phyloP scores from a whole-genome alignment of 1,139 yeast genomes.

The Debaryomyces psychrophilus region DNA sequence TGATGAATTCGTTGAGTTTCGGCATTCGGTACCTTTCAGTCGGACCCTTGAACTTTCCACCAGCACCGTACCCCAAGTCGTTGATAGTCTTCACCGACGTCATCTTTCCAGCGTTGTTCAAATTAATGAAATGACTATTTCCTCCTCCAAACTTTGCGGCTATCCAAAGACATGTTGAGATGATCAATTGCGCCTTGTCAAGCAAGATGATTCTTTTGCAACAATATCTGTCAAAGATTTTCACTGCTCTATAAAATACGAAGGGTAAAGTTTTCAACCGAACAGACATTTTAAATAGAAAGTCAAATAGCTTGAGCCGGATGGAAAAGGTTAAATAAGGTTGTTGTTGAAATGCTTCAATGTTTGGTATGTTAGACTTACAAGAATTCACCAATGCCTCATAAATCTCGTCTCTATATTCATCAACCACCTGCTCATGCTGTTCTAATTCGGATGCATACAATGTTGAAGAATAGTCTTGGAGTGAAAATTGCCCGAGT shows the following conservation, averaged over 20 bases:
- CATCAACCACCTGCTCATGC: slow-evolving; percentile 51
- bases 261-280: slow-evolving; percentile 63
- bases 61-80: slow-evolving; percentile 52
- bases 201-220: slow-evolving; percentile 63
- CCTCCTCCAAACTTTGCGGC: slow-evolving; percentile 70
- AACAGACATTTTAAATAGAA: slow-evolving; percentile 58
- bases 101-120: slow-evolving; percentile 34
- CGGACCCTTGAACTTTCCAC: slow-evolving; percentile 67
- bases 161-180: slow-evolving; percentile 69
- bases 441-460: slow-evolving; percentile 52
- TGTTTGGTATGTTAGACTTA: slow-evolving; percentile 47
- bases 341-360: slow-evolving; percentile 60
- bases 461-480: slow-evolving; percentile 51
- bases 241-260: slow-evolving; percentile 60
- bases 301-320: slow-evolving; percentile 57
- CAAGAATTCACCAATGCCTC: slow-evolving; percentile 39
- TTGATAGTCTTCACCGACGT: slow-evolving; percentile 37
- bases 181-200: slow-evolving; percentile 64
- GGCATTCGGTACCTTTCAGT: slow-evolving; percentile 69
- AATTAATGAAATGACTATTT: slow-evolving; percentile 66
- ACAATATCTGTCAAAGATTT: slow-evolving; percentile 66
- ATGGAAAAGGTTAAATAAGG: slow-evolving; percentile 59
- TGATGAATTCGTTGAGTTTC: slow-evolving; percentile 61
- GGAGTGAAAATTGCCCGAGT: slow-evolving; percentile 29
- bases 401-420: slow-evolving; percentile 56